phyloP scores from a whole-genome alignment of 495 filamentous ascomycete species.

The Tricharina praecox region DNA sequence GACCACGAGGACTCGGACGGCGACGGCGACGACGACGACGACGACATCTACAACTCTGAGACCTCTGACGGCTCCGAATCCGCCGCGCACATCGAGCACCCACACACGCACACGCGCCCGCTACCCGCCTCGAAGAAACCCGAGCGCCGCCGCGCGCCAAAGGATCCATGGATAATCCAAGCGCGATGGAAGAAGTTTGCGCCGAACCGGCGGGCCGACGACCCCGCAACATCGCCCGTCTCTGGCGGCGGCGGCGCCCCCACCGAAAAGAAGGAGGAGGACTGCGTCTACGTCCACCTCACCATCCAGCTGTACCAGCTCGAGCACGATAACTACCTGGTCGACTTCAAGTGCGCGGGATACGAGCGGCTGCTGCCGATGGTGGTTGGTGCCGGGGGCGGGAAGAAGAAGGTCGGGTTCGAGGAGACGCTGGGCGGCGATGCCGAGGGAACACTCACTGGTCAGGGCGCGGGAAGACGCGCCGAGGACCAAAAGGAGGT shows the following conservation, averaged over 20 bases:
- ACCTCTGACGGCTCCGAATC: too few species aligned
- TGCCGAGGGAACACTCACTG: constrained; percentile 2
- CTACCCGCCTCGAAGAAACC: constrained; percentile 2
- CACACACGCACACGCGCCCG: constrained; percentile 4
- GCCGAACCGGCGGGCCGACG: constrained; percentile 18
- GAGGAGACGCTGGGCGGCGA: constrained; percentile 21
- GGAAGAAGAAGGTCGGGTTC: constrained; percentile 29
- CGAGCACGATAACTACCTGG: constrained; percentile 81
- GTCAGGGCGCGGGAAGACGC: constrained; percentile 21
- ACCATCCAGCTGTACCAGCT: constrained; percentile 95
- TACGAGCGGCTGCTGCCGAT: constrained; percentile 56
- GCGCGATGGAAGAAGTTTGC: constrained; percentile 46
- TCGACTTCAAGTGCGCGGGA: constrained; percentile 97
- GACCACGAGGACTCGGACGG: constrained; percentile 13
- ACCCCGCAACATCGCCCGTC: constrained; percentile 24
- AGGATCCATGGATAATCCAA: constrained; percentile 89
- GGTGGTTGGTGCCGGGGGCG: constrained; percentile 17
- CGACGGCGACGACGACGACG: constrained; percentile 13
- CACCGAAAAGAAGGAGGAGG: constrained; percentile 27
- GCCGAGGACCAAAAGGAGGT: constrained; percentile 56
- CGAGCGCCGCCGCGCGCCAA: constrained; percentile 45
- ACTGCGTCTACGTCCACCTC: constrained; percentile 65
- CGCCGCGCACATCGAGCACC: too few species aligned
- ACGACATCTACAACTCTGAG: neutral
- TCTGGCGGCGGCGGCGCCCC: constrained; percentile 29